Base-by-base conservation (phyloP, 2,329 filamentous ascomycete species). In the Monilinia laxa region DNA sequence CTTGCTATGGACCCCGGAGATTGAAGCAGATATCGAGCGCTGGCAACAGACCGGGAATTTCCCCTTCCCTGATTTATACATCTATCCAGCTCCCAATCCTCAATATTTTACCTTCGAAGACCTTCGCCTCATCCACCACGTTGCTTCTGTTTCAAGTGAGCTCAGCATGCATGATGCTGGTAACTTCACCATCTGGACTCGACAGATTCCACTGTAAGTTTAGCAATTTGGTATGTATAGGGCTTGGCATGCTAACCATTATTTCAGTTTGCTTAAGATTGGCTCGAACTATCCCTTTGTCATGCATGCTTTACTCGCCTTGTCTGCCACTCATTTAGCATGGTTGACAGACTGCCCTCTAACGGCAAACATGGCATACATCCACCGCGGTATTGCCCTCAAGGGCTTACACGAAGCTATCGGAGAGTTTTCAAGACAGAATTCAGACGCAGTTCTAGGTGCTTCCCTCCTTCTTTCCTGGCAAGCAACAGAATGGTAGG, bases 401-500 rank as follows among this genome's bases (percentile, higher is more conserved):
- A 93, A 91, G 73, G 94, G 94, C 3, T 81, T 98, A 58, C 92
- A 97, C 75, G 90, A 93, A 75, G 92, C 93, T 38, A 93, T 98
- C 72, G 87, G 88, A 55, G 84, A 85, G 25, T 97, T 98, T 79
- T 96, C 91, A 2, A 88, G 87, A 73, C 87, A 90, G 63, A 96
- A 93, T 69, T 94, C 92, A 2, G 94, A 99, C 79, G 93, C 93
- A 54, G 89, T 97, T 69, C 84, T 99, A 65, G 94, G 93, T 35
- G 92, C 93, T 42, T 97, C 94, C 35, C 87, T 97, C 55, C 85
- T 98, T 58, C 84, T 99, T 60, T 96, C 93, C 49, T 98, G 95
- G 93, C 94, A 98, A 81, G 91, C 92, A 66, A 95, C 90, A 68
- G 94, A 98, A 81, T 98, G 93, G 94, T 96, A 84, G 83, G 89